A percentile compares a stretch with the other conserved stretches of the same genome.
These are phyloP conservation scores for Thymus mandschuricus DNA, from an alignment of 257 asterid species.

Conservation along the genomic window DNA sequence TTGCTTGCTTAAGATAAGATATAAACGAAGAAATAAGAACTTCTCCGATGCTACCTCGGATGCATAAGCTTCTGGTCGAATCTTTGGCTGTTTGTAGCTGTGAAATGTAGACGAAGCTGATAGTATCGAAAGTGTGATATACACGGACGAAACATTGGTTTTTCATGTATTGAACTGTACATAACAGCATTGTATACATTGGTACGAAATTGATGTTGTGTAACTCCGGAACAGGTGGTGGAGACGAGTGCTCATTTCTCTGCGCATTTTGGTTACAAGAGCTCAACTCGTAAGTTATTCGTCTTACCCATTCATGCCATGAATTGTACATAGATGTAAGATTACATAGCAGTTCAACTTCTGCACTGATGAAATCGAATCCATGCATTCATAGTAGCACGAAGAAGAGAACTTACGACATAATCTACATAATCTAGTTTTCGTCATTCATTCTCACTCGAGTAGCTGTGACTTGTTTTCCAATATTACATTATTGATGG, in stretches of 20 bases:
- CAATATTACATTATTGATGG: not conserved
- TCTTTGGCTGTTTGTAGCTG: slow-evolving; percentile 6
- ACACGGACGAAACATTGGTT: not conserved
- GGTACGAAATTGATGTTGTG: slow-evolving; percentile 21
- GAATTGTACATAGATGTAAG: not conserved
- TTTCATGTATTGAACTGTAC: not conserved
- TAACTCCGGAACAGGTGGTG: slow-evolving; percentile 58
- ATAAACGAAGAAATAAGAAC: not conserved
- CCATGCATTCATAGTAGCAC: not conserved
- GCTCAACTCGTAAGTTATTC: slow-evolving; percentile 54
- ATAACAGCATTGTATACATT: not conserved
- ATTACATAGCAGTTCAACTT: not conserved
- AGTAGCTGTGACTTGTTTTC: not conserved
- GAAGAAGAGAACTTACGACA: not conserved
- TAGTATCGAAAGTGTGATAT: not conserved
- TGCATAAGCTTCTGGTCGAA: not conserved
- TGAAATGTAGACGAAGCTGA: slow-evolving; percentile 10
- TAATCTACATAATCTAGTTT: not conserved
- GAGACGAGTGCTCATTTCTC: slow-evolving; percentile 80
- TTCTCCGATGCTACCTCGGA: not conserved
- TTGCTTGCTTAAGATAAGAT: not conserved
- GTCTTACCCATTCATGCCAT: slow-evolving; percentile 16
- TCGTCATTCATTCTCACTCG: not conserved
- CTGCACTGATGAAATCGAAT: not conserved
- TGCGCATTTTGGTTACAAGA: slow-evolving; percentile 63